Evolutionary conservation across 2,329 filamentous ascomycete genomes (phyloP).

Genomic region (Dothiorella sarmentorum): DNA sequence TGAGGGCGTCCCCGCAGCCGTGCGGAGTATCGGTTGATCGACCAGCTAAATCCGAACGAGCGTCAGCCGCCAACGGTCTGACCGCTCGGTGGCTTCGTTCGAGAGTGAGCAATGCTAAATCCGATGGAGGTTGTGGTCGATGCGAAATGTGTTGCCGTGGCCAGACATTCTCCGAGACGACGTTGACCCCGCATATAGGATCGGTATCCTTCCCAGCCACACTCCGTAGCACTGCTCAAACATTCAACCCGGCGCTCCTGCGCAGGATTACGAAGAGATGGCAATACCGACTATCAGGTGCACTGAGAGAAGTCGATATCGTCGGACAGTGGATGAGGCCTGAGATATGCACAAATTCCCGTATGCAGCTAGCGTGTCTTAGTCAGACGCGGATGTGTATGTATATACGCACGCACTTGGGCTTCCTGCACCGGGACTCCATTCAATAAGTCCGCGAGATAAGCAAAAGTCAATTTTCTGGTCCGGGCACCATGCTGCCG

Average conservation of each 20-base stretch:
- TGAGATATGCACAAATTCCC: neutral
- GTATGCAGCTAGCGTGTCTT: neutral
- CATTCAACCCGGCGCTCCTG: neutral
- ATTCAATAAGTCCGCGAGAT: neutral
- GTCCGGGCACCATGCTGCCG: neutral
- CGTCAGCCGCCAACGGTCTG: neutral
- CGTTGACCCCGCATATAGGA: conserved; percentile 1
- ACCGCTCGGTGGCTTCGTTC: neutral
- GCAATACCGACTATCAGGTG: neutral
- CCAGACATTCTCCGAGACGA: neutral
- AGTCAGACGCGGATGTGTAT: neutral
- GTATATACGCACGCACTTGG: neutral
- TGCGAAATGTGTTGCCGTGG: neutral
- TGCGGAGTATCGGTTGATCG: conserved; percentile 10
- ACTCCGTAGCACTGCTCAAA: neutral
- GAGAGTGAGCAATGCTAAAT: neutral
- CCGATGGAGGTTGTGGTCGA: neutral
- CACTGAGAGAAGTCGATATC: neutral
- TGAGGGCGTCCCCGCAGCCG: conserved; percentile 13
- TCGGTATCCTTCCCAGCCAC: conserved; percentile 1
- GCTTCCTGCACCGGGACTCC: neutral
- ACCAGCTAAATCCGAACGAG: conserved; percentile 8
- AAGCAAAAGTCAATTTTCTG: neutral
- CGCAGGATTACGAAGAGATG: neutral
- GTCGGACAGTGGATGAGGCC: neutral